phyloP scores from a whole-genome alignment of 202 grass and related monocot species.

The Panicum virgatum region DNA sequence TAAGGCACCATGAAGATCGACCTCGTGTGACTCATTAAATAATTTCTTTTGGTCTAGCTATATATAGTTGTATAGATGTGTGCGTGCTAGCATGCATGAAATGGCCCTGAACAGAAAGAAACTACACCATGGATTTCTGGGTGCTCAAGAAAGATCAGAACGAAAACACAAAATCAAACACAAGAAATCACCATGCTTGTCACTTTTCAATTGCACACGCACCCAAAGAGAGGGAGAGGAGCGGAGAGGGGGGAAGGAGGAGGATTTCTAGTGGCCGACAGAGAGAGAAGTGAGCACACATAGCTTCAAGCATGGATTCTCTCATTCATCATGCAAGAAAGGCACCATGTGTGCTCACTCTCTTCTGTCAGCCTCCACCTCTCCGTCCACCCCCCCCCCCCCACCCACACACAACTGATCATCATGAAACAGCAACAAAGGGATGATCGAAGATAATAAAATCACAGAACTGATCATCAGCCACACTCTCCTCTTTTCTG shows the following conservation, averaged over 20 bases:
- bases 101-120: conserved; percentile 29
- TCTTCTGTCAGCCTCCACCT: conserved; percentile 75
- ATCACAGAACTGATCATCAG: conserved; percentile 13
- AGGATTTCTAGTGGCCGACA: conserved; percentile 53
- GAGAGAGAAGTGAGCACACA: conserved; percentile 89
- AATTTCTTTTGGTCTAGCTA: not conserved
- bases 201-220: not conserved
- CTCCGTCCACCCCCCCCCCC: not conserved
- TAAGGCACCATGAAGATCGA: not conserved
- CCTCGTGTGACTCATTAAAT: not conserved
- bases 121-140: conserved; percentile 29
- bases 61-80: not conserved
- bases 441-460: conserved; percentile 33
- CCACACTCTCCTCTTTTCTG: not conserved
- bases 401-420: not conserved
- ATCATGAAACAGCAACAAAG: not conserved
- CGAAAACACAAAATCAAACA: not conserved
- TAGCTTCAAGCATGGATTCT: conserved; percentile 80
- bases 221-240: not conserved
- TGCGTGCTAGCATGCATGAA: conserved; percentile 32
- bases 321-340: conserved; percentile 71
- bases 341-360: conserved; percentile 93
- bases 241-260: conserved; percentile 13
- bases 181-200: not conserved
- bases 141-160: conserved; percentile 43